A percentile compares a stretch with the other conserved stretches of the same genome.
Conservation (phyloP, 306 rosid genomes). For the Citrullus mucosospermus region DNA sequence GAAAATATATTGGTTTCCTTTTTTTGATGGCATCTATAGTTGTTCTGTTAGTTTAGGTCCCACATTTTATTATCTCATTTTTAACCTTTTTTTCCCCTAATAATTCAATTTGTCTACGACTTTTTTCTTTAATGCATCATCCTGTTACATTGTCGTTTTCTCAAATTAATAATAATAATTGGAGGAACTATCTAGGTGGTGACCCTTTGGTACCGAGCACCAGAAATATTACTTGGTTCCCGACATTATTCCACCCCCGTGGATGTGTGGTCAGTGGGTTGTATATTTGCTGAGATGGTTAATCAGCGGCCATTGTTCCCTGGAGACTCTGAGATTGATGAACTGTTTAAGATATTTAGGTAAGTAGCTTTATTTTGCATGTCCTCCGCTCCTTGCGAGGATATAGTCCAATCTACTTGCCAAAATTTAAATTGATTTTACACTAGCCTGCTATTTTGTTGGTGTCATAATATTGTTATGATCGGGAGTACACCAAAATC, state of each 20-base stretch:
- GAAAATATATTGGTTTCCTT: neutral
- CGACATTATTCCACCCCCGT: constrained; percentile 98
- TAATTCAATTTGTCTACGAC: neutral
- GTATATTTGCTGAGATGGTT: constrained; percentile 99
- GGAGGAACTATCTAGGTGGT: constrained; percentile 55
- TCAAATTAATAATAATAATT: constrained; percentile 8
- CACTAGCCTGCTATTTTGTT: neutral
- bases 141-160: neutral
- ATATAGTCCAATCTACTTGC: neutral
- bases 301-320: constrained; percentile 87
- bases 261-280: constrained; percentile 98
- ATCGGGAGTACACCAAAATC: neutral
- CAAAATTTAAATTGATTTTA: neutral
- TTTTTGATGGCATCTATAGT: neutral
- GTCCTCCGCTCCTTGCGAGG: neutral
- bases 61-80: neutral
- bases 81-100: neutral
- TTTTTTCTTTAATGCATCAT: neutral
- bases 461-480: neutral
- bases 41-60: neutral
- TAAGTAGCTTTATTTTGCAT: constrained; percentile 19
- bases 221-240: constrained; percentile 96
- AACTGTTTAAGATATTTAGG: constrained; percentile 93
- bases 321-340: constrained; percentile 99
- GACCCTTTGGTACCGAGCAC: constrained; percentile 98